phyloP scores from a whole-genome alignment of 1,284 basidiomycete genomes.

The Trametes pubescens region DNA sequence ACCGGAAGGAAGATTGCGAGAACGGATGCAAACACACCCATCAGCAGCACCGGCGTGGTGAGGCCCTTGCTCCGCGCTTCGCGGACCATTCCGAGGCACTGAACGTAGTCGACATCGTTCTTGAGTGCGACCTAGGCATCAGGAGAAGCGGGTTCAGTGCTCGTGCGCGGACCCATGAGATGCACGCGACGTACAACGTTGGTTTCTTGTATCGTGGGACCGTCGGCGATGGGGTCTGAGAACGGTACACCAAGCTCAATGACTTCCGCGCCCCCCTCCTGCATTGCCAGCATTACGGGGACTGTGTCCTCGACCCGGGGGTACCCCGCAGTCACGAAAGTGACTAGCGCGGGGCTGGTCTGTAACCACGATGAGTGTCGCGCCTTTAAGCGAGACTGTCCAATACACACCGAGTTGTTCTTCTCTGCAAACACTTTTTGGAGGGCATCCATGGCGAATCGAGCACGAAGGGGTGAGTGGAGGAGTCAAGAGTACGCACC shows the following conservation, averaged over 20 bases:
- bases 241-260: constrained; percentile 98
- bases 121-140: constrained; percentile 77
- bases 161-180: constrained; percentile 6
- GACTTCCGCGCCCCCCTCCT: constrained; percentile 92
- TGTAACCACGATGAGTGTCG: constrained; percentile 41
- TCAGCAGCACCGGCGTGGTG: constrained; percentile 88
- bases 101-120: constrained; percentile 80
- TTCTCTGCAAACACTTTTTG: constrained; percentile 79
- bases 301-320: constrained; percentile 85
- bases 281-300: constrained; percentile 88
- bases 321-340: constrained; percentile 94
- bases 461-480: constrained; percentile 16
- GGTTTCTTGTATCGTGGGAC: constrained; percentile 90
- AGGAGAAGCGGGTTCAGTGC: constrained; percentile 20
- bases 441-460: constrained; percentile 73
- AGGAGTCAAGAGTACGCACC: constrained; percentile 27
- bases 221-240: constrained; percentile 96
- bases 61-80: constrained; percentile 87
- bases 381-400: neutral
- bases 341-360: constrained; percentile 80
- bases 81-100: constrained; percentile 79
- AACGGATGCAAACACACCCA: constrained; percentile 70
- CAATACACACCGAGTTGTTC: constrained; percentile 63
- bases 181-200: constrained; percentile 76
- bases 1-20: too few species aligned